Evolutionary conservation across 2,329 filamentous ascomycete species (phyloP).

Genomic region (Talaromyces funiculosus): DNA sequence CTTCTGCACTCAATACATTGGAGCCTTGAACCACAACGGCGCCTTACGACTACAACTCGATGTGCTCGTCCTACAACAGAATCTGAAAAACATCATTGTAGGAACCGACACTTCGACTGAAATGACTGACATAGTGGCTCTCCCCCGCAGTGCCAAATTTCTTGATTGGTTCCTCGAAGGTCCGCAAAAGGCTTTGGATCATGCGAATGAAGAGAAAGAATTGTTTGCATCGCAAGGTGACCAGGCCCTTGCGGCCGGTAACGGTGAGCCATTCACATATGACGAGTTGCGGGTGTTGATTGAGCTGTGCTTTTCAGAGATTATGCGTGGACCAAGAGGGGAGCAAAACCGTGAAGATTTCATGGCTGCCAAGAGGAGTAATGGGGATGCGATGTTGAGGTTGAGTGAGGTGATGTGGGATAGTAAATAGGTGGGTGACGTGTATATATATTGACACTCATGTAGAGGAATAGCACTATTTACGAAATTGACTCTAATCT

Average conservation of each 20-base stretch:
- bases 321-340: slow-evolving; percentile 36
- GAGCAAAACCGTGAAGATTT: slow-evolving; percentile 42
- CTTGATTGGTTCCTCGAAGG: slow-evolving; percentile 46
- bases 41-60: slow-evolving; percentile 88
- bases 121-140: slow-evolving; percentile 33
- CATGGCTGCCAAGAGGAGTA: slow-evolving; percentile 42
- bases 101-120: slow-evolving; percentile 16
- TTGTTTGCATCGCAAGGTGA: slow-evolving; percentile 31
- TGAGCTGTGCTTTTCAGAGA: slow-evolving; percentile 43
- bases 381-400: slow-evolving; percentile 39
- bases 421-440: slow-evolving; percentile 25
- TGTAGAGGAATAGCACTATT: neutral
- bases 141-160: slow-evolving; percentile 42
- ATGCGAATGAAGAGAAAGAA: slow-evolving; percentile 42
- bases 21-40: slow-evolving; percentile 77
- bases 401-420: slow-evolving; percentile 47
- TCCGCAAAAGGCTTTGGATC: slow-evolving; percentile 39
- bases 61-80: slow-evolving; percentile 90
- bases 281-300: slow-evolving; percentile 43
- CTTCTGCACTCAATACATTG: slow-evolving; percentile 62
- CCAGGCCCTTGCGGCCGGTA: slow-evolving; percentile 31
- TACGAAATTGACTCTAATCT: neutral
- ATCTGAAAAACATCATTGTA: slow-evolving; percentile 81
- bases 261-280: slow-evolving; percentile 41
- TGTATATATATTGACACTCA: neutral